Conservation (phyloP, 1,139 yeast species). For the Kodamaea plutei region DNA sequence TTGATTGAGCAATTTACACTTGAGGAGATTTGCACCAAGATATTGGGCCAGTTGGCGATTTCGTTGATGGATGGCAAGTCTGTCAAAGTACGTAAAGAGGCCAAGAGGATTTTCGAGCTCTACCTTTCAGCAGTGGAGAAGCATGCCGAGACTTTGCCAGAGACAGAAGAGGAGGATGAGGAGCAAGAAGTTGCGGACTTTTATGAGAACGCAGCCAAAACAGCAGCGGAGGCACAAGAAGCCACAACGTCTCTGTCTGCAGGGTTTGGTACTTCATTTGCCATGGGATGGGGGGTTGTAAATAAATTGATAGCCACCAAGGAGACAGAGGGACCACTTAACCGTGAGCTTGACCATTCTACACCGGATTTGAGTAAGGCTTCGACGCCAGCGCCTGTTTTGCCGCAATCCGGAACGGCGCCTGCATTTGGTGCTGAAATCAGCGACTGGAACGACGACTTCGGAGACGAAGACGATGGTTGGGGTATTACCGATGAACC, state of each 20-base stretch:
- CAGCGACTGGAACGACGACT: slow-evolving; percentile 13
- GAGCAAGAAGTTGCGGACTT: slow-evolving; percentile 27
- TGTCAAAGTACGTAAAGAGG: slow-evolving; percentile 64
- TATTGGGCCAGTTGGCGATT: slow-evolving; percentile 84
- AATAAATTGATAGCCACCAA: slow-evolving; percentile 33
- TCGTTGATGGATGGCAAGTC: slow-evolving; percentile 72
- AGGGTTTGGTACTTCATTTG: slow-evolving; percentile 11
- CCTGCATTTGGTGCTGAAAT: slow-evolving; percentile 1
- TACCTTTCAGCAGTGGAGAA: slow-evolving; percentile 62
- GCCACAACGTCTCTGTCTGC: slow-evolving; percentile 1
- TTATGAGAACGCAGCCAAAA: slow-evolving; percentile 24
- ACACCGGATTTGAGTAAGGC: slow-evolving; percentile 39
- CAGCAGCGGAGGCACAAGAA: slow-evolving; percentile 4
- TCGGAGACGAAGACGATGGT: slow-evolving; percentile 22
- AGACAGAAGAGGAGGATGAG: slow-evolving; percentile 42
- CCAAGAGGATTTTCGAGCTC: slow-evolving; percentile 59
- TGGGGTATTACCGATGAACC: slow-evolving; percentile 29
- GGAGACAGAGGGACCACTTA: slow-evolving; percentile 32
- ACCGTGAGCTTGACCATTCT: slow-evolving; percentile 38
- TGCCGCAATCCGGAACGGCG: slow-evolving; percentile 10
- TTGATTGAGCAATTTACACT: slow-evolving; percentile 66
- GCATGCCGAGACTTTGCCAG: slow-evolving; percentile 56
- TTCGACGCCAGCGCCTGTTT: slow-evolving; percentile 20
- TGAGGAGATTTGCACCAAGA: slow-evolving; percentile 73
- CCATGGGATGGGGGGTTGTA: slow-evolving; percentile 38